Evolutionary conservation across 148 eudicot species (phyloP).

Genomic region (Polygonum aviculare): DNA sequence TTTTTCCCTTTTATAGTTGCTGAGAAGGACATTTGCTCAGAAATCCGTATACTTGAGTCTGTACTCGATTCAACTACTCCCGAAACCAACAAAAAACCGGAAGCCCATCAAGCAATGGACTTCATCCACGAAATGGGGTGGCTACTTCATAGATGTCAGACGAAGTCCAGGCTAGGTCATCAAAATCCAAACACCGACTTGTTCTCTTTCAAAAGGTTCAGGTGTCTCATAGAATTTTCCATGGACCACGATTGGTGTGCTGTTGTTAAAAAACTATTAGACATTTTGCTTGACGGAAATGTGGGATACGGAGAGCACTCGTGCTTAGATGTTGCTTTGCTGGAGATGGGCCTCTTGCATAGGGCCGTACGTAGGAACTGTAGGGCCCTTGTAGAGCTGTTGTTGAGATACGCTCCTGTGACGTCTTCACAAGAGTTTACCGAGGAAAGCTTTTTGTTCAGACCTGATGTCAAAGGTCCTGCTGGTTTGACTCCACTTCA

Average conservation of each 20-base stretch:
- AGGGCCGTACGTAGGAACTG: slow-evolving; percentile 47
- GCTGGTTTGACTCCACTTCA: slow-evolving; percentile 92
- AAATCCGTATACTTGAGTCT: slow-evolving; percentile 61
- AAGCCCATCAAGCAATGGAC: slow-evolving; percentile 38
- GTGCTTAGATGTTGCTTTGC: slow-evolving; percentile 26
- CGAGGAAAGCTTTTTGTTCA: slow-evolving; percentile 32
- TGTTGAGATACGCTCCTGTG: slow-evolving; percentile 23
- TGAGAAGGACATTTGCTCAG: slow-evolving; percentile 79
- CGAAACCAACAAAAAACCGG: slow-evolving; percentile 26
- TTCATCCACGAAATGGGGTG: slow-evolving; percentile 88
- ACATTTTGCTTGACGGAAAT: slow-evolving; percentile 26
- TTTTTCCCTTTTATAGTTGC: slow-evolving; percentile 88
- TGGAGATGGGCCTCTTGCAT: slow-evolving; percentile 44
- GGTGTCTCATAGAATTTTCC: slow-evolving; percentile 51
- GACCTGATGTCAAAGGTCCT: slow-evolving; percentile 70
- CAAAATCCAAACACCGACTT: slow-evolving; percentile 16
- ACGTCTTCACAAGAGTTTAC: slow-evolving; percentile 1
- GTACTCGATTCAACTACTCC: slow-evolving; percentile 28
- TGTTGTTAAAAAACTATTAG: slow-evolving; percentile 44
- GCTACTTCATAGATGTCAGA: slow-evolving; percentile 67
- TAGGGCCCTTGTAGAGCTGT: slow-evolving; percentile 39
- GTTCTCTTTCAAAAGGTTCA: slow-evolving; percentile 56
- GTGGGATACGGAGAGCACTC: slow-evolving; percentile 33
- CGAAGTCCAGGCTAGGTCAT: slow-evolving; percentile 37
- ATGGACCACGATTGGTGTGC: slow-evolving; percentile 59